A percentile compares a stretch with the other conserved stretches of the same genome.
These are phyloP conservation scores for Didymella pinodella DNA, from an alignment of 2,329 filamentous ascomycete species.

Conservation along the genomic window DNA sequence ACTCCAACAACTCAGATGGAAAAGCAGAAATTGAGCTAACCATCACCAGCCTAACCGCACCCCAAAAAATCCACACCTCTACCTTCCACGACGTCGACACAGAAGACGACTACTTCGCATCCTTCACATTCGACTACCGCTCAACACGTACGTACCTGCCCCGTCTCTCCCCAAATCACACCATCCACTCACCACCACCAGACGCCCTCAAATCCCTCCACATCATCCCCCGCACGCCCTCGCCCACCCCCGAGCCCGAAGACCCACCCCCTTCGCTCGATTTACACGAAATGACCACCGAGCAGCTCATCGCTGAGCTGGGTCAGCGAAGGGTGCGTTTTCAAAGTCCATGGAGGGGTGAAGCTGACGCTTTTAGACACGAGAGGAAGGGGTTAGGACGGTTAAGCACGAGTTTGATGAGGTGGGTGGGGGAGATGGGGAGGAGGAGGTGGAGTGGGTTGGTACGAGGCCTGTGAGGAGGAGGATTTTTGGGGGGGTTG, in stretches of 20 bases:
- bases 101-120: conserved; percentile 22
- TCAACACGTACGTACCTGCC: conserved; percentile 9
- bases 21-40: background rate
- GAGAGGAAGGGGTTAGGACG: background rate
- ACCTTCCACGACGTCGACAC: conserved; percentile 10
- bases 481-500: background rate
- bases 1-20: too few species aligned
- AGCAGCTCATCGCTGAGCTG: conserved; percentile 1
- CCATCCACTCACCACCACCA: background rate
- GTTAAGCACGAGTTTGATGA: background rate
- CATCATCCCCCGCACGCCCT: conserved; percentile 37
- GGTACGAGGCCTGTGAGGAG: background rate
- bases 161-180: background rate
- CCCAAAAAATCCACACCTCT: conserved; percentile 7
- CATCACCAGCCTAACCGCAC: conserved; percentile 13
- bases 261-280: background rate
- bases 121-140: conserved; percentile 33
- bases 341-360: background rate
- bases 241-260: background rate
- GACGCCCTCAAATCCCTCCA: conserved; percentile 39
- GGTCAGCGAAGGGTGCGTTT: background rate
- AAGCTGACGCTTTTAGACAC: background rate
- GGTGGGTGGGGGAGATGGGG: background rate
- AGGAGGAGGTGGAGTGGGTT: background rate
- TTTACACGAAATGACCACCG: background rate